phyloP scores from a whole-genome alignment of 1,139 yeast genomes.

The Lodderomyces parapsilosis region DNA sequence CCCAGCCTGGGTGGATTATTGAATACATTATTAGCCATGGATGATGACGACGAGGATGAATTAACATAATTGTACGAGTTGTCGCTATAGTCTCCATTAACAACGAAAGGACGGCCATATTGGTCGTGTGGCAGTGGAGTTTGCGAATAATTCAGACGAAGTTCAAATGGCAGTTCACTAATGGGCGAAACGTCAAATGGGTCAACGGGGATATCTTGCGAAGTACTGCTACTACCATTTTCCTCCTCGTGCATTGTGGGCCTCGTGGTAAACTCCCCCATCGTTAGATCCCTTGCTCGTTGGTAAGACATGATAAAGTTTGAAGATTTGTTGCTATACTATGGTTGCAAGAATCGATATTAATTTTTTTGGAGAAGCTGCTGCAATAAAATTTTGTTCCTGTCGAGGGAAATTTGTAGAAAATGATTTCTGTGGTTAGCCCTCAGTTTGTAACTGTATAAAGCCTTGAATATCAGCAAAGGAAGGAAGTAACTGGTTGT shows the following conservation, averaged over 20 bases:
- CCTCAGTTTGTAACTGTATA: too few species aligned
- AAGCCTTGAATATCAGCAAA: too few species aligned
- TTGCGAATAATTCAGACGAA: background rate
- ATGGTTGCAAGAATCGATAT: background rate
- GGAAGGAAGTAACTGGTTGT: too few species aligned
- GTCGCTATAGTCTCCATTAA: background rate
- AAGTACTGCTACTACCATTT: background rate
- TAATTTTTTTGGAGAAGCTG: too few species aligned
- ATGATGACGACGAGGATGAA: background rate
- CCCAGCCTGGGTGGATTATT: background rate
- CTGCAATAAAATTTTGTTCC: too few species aligned
- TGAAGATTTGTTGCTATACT: too few species aligned
- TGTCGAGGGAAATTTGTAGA: too few species aligned
- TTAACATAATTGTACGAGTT: background rate
- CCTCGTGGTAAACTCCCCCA: background rate
- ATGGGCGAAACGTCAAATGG: background rate
- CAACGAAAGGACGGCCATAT: background rate
- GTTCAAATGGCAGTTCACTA: background rate
- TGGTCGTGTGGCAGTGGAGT: background rate
- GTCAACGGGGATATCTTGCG: background rate
- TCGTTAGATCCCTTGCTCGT: background rate
- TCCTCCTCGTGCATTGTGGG: background rate
- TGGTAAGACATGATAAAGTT: background rate
- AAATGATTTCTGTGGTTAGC: too few species aligned
- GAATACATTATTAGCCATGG: conserved; percentile 1